Base-by-base conservation (phyloP, 1,139 yeast genomes). In the Suhomyces yuchorum region DNA sequence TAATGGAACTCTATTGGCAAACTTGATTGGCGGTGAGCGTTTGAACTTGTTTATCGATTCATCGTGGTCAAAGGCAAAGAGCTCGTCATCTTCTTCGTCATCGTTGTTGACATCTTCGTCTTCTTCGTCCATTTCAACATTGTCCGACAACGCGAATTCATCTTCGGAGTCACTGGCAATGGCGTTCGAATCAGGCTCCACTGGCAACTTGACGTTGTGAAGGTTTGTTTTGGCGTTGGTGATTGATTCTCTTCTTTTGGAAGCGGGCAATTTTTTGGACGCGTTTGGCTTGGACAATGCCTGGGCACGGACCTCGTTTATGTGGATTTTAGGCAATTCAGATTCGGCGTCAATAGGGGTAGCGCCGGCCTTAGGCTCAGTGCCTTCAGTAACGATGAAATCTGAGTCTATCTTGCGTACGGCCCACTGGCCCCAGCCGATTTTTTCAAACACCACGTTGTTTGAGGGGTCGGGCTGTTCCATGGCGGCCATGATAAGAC, bases 391-490 rank as follows among this genome's bases (percentile, higher is more conserved):
- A 28, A 73, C 77, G 50, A 82, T 82, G 49, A 68, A 69, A 51
- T 76, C 81, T 8, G 78, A 65, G 44, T 76, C 79, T 14, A 78
- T 81, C 43, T 75, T 70, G 51, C 84, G 77, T 7, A 92, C 96
- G 23, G 92, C 90, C 98, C 98, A 92, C 62, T 93, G 95, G 50
- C 98, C 98, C 98, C 98, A 92, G 22, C 97, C 97, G 37, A 91
- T 91, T 70, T 92, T 92, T 60, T 90, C 96, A 70, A 92, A 92
- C 17, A 87, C 81, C 36, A 84, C 83, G 49, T 77, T 75, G 49
- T 85, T 81, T 23, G 73, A 75, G 5, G 80, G 70, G 62, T 85
- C 95, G 2, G 62, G 59, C 52, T 73, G 78, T 59, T 90, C 97
- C 71, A 92, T 80, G 34, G 93, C 96, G 7, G 91, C 84, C 85